These are phyloP conservation scores for Malus hybrid DNA, from an alignment of 331 rosid genomes.

Conservation along the genomic window DNA sequence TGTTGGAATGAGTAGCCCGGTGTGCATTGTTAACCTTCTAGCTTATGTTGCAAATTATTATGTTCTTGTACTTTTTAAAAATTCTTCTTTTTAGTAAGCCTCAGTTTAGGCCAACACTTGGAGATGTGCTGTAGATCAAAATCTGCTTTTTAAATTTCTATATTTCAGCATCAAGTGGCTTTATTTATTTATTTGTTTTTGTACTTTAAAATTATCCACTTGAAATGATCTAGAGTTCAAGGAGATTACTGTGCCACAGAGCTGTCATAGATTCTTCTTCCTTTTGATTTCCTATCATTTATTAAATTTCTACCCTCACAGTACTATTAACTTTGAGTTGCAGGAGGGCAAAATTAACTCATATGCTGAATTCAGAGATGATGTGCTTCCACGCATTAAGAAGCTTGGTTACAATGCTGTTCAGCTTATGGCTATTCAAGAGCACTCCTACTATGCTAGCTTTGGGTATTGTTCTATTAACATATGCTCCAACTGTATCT, in stretches of 20 bases:
- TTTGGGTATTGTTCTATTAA: conserved; percentile 58
- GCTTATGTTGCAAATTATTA: conserved; percentile 16
- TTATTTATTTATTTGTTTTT: too few relatives aligned
- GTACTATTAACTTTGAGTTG: conserved; percentile 21
- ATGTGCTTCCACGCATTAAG: conserved; percentile 94
- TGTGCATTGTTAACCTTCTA: conserved; percentile 29
- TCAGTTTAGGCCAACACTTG: neutral
- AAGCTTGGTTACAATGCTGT: conserved; percentile 97
- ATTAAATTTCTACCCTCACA: neutral
- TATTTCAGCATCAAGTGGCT: neutral
- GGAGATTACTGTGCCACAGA: neutral
- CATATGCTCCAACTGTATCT: conserved; percentile 11
- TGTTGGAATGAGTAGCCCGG: conserved; percentile 96
- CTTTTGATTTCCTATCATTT: neutral
- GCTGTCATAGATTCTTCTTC: neutral
- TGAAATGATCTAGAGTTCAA: too few relatives aligned
- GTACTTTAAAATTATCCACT: too few relatives aligned
- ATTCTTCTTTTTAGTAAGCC: neutral
- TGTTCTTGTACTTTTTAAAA: neutral
- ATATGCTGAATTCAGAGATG: conserved; percentile 75
- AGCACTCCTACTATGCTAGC: conserved; percentile 93
- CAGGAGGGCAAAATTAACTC: conserved; percentile 82
- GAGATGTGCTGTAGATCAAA: neutral
- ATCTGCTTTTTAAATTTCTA: neutral
- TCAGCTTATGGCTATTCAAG: conserved; percentile 97